Base-by-base conservation (phyloP, 257 asterid genomes). In the Ligustrum vulgare region DNA sequence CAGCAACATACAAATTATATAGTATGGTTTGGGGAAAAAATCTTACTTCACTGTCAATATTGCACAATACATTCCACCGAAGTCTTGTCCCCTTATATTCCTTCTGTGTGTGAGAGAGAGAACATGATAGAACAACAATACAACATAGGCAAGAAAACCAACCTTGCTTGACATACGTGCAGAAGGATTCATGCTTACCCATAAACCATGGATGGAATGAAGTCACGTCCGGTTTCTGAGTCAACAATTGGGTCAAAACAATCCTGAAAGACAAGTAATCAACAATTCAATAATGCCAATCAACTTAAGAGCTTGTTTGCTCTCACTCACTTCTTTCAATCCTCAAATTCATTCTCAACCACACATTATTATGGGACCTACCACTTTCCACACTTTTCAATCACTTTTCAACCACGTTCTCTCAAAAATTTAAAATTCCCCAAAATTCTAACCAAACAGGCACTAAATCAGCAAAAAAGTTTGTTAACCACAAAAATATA, bases 61-160 rank as follows among this genome's bases (percentile, higher is more conserved):
- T 63, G 97, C 96, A 74, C 99, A 95, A 83, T 89, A 89, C 88
- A 95, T 93, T 84, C 99, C 99, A 84, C 99, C 81, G 81, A 90
- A 93, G 83, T 95, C 94, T 82, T 93, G 97, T 39, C 97, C 98
- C 84, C 97, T 85, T 80, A 91, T 95, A 79, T 93, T 95, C 93
- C 98, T 90, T 84, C 99, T 93, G 90, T 64, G 43, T 78, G 63
- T 67, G 72, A 71, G 60, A 54, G 5, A 22, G 43, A 66, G 35
- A 45, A 54, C 76, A 65, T 45, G 70, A 58, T 23, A 28, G 71
- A 67, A 70, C 31, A 79, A 47, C 58, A 28, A 69, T 62, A 70
- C 31, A 79, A 47, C 58, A 68, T 49, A 73, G 37, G 72, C 35
- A 78, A 72, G 67, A 74, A 67, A 69, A 34, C 62, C 72, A 36